phyloP scores from a whole-genome alignment of 2,329 filamentous ascomycete species.

The Beauveria varroae region DNA sequence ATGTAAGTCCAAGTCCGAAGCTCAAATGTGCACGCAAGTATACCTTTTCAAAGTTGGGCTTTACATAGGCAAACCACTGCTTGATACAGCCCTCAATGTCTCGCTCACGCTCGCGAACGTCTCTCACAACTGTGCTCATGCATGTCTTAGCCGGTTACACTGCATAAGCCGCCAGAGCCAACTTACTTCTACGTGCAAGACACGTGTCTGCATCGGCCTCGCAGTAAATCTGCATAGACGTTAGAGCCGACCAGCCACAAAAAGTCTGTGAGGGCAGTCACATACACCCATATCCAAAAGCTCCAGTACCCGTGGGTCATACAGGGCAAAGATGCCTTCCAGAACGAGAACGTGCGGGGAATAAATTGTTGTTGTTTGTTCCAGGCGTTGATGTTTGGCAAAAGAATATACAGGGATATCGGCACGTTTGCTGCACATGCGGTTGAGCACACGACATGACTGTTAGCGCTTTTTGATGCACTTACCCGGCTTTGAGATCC shows the following conservation, averaged over 20 bases:
- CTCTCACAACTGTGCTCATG: constrained; percentile 58
- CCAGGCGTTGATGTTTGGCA: constrained; percentile 73
- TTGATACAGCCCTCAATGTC: constrained; percentile 96
- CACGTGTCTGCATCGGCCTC: constrained; percentile 95
- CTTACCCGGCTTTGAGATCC: constrained; percentile 87
- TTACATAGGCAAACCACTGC: constrained; percentile 95
- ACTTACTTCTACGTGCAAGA: constrained; percentile 74
- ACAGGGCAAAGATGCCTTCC: constrained; percentile 92
- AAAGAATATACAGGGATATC: constrained; percentile 96
- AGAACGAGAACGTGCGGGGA: constrained; percentile 93
- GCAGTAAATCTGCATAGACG: constrained; percentile 65
- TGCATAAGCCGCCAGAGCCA: constrained; percentile 8
- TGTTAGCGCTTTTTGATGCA: constrained; percentile 3
- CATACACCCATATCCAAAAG: constrained; percentile 81
- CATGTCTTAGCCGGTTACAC: constrained; percentile 12
- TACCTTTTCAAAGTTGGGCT: constrained; percentile 86
- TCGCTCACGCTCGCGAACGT: constrained; percentile 80
- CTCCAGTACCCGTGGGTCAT: constrained; percentile 78
- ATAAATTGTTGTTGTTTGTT: constrained; percentile 81
- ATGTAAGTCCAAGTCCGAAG: constrained; percentile 43
- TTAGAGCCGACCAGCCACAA: background rate
- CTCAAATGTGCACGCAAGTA: constrained; percentile 57
- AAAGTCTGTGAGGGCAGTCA: background rate
- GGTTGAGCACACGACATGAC: constrained; percentile 11
- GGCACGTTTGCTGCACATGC: constrained; percentile 60